phyloP scores from a whole-genome alignment of 257 asterid species.

The Striga asiatica region DNA sequence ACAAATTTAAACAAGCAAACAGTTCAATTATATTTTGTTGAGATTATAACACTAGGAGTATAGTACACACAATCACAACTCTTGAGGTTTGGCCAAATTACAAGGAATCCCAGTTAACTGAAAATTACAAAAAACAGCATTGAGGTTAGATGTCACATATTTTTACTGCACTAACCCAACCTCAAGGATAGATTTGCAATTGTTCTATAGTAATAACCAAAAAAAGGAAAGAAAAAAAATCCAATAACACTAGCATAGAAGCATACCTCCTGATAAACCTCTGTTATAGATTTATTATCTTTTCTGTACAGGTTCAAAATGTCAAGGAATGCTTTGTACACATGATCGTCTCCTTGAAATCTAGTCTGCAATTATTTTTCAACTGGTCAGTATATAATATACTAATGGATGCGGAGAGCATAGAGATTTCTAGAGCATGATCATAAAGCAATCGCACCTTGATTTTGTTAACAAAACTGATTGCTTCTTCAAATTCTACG shows the following conservation, averaged over 20 bases:
- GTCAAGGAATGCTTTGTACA: slow-evolving; percentile 77
- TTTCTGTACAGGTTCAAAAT: slow-evolving; percentile 73
- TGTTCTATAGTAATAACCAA: too few relatives aligned
- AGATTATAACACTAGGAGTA: slow-evolving; percentile 1
- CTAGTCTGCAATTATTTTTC: slow-evolving; percentile 50
- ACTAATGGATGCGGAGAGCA: background rate
- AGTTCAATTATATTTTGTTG: too few relatives aligned
- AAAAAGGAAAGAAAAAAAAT: too few relatives aligned
- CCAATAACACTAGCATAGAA: too few relatives aligned
- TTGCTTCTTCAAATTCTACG: slow-evolving; percentile 68
- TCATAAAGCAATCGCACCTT: slow-evolving; percentile 41
- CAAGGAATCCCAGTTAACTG: too few relatives aligned
- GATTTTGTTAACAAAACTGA: slow-evolving; percentile 69
- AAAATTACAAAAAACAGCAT: too few relatives aligned
- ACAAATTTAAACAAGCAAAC: slow-evolving; percentile 6
- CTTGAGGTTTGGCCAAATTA: too few relatives aligned
- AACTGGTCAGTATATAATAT: slow-evolving; percentile 13
- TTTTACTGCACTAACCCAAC: too few relatives aligned
- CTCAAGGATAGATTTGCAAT: too few relatives aligned
- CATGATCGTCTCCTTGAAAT: slow-evolving; percentile 74
- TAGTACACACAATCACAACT: too few relatives aligned
- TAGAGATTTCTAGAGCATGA: background rate
- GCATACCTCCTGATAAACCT: slow-evolving; percentile 78
- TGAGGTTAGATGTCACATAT: too few relatives aligned
- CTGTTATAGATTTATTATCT: slow-evolving; percentile 53